These are phyloP conservation scores for Ophiostoma sp. DNA, from an alignment of 2,329 filamentous ascomycete species.

Conservation along the genomic window DNA sequence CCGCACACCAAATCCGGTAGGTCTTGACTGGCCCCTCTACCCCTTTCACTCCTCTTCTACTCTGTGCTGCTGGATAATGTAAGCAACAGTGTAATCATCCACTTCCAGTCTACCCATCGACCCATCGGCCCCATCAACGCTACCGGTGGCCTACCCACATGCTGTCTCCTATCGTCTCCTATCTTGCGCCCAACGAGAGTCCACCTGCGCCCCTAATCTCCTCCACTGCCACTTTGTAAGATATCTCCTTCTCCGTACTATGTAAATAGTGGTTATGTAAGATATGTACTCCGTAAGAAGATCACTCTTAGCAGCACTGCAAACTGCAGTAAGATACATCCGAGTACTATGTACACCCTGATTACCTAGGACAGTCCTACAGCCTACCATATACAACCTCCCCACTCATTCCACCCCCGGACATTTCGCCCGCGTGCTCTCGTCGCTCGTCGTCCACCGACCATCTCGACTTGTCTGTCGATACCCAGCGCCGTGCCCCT, in stretches of 20 bases:
- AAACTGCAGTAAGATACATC: too few relatives aligned
- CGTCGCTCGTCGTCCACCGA: not conserved
- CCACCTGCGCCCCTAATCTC: slow-evolving; percentile 10
- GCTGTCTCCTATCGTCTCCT: slow-evolving; percentile 11
- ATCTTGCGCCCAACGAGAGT: slow-evolving; percentile 2
- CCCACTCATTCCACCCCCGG: not conserved
- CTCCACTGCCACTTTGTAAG: not conserved
- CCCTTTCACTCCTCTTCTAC: not conserved
- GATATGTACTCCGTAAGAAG: too few relatives aligned
- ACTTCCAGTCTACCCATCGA: not conserved
- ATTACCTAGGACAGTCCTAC: not conserved
- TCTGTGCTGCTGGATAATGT: not conserved
- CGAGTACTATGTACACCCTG: not conserved
- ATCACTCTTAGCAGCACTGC: too few relatives aligned
- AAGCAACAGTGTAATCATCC: not conserved
- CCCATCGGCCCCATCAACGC: not conserved
- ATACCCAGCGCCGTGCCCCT: slow-evolving; percentile 2
- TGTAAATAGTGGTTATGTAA: not conserved
- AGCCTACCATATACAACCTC: not conserved
- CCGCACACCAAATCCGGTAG: not conserved
- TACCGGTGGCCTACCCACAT: not conserved
- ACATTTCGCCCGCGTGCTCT: slow-evolving; percentile 11
- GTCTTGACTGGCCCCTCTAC: slow-evolving; percentile 5
- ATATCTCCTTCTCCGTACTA: not conserved
- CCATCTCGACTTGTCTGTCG: not conserved